Evolutionary conservation across 192 early-diverging fungal genomes (phyloP), one percentile per base, ranked within the genome.

Genomic region (Linnemannia zychae): DNA sequence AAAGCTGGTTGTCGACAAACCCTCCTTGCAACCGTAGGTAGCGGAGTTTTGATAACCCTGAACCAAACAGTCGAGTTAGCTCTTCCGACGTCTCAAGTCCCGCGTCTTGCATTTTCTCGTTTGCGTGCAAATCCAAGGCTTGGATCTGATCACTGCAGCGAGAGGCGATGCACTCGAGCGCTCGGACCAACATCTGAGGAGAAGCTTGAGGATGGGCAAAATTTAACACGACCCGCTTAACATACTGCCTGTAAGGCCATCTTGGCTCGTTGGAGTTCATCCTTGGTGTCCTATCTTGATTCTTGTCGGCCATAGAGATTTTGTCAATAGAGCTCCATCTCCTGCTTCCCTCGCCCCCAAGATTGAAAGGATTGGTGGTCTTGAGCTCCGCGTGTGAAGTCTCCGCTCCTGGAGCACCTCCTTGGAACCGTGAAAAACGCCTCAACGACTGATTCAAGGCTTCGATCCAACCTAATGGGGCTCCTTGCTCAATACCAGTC

Each of bases 191-290:
- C 74, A 79, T 65, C 33, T 79, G 74, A 36, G 83, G 78, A 16
- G 77, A 85, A 0, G 83, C 83, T 46, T 79, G 83, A 20, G 83
- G 83, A 28, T 85, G 83, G 7, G 83, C 68, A 68, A 85, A 85
- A 33, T 85, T 85, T 16, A 85, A 50, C 2, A 85, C 68, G 1
- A 74, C 83, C 7, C 78, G 67, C 40, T 72, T 72, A 1, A 76
- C 78, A 63, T 79, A 67, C 22, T 69, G 77, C 9, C 83, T 69
- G 37, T 84, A 84, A 4, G 77, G 44, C 82, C 82, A 84, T 53
- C 50, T 68, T 22, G 82, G 24, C 33, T 16, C 66, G 65, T 33
- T 31, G 15, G 22, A 7, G 31, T 20, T 36, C 6, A 38, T 13
- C 46, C 3, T 33, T n/a, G 46, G 36, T 3, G 71, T 9, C 15